Percentiles rank a stretch among this genome's conserved stretches.
phyloP scores from a whole-genome alignment of 306 rosid species.

The Carpinus viminea region DNA sequence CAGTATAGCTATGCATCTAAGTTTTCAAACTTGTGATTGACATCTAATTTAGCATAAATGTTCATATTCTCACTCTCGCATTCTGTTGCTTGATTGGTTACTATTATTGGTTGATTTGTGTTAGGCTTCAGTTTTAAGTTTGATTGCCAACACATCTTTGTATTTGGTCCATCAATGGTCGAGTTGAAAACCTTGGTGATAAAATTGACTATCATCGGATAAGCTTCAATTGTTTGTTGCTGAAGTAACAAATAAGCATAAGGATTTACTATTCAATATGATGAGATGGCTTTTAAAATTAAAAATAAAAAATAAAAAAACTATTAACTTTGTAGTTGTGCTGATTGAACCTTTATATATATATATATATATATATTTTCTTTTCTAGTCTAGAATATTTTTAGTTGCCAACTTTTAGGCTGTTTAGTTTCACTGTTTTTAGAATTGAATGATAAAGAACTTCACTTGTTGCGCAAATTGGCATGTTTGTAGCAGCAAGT shows the following conservation, averaged over 20 bases:
- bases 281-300: neutral
- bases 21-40: neutral
- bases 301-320: neutral
- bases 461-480: neutral
- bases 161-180: neutral
- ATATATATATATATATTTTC: neutral
- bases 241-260: neutral
- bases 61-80: neutral
- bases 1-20: neutral
- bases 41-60: neutral
- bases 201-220: neutral
- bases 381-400: neutral
- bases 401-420: neutral
- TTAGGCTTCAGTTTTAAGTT: neutral
- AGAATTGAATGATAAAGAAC: neutral
- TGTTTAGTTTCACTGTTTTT: neutral
- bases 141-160: neutral
- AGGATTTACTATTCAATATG: too few species aligned
- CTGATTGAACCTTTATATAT: neutral
- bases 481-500: neutral
- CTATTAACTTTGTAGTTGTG: neutral
- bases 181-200: neutral
- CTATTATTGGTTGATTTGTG: neutral
- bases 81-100: neutral
- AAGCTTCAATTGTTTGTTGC: neutral